Base-by-base conservation (phyloP, 768 basidiomycete species). In the Gautieria morchelliformis region DNA sequence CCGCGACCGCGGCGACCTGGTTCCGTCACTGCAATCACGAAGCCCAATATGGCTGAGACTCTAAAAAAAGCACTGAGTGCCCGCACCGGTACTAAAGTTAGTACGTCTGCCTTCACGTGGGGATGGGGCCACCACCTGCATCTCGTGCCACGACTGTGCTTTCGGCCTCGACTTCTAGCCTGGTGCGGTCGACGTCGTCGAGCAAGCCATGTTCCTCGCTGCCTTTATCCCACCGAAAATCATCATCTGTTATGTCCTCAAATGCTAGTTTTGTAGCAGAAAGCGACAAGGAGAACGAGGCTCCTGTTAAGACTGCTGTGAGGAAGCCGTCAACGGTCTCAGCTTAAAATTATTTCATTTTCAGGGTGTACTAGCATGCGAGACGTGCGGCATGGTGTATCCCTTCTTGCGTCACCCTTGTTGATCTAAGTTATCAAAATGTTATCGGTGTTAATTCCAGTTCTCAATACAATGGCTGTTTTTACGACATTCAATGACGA, bases 1-100 rank as follows among this genome's bases (percentile, higher is more conserved):
- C 69, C 74, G 7, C 76, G 84, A 20, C 84, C 84, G 0, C 69
- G n/a, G n/a, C n/a, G 81, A 0, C 85, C 84, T 4, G 75, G 72
- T 30, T 83, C 83, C 10, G 79, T 83, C 57, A 65, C 72, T 12
- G 75, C 75, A 46, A 75, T 71, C 46, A 72, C 74, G 15, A 48
- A 54, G 9, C 22, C 54, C 12, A 51, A 19, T 12, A 42, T 30
- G n/a, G 14, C 46, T 11, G 53, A 55, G n/a, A 57, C 58, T 8
- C 30, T 33, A 2, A 59, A 42, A 20, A 30, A 24, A 8, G 12
- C 27, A 24, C 27, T 44, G 24, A 39, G 35, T 11, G 3, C 30
- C 24, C 12, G 24, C 27, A 11, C 20, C 32, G 20, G 30, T 12
- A 10, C 7, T 37, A 5, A 15, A 14, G 19, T 3, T 19, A n/a